Percentiles rank a stretch among this genome's conserved stretches.
These are phyloP conservation scores for Dendrobium catenatum DNA, from an alignment of 106 monocot genomes.

Conservation along the genomic window DNA sequence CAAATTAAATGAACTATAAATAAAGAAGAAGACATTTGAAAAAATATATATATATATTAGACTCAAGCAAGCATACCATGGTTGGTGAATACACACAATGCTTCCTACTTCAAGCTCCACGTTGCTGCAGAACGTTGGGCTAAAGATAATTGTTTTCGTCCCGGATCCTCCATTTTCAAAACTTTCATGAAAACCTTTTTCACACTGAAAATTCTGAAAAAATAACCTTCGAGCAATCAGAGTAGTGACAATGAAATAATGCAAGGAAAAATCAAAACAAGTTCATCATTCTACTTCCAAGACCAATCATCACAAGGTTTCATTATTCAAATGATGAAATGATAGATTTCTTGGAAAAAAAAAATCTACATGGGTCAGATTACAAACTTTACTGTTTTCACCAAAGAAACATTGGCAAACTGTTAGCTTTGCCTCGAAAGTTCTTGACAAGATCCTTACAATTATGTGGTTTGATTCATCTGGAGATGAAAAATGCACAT, in stretches of 20 bases:
- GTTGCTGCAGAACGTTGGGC: slow-evolving; percentile 36
- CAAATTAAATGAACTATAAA: not conserved
- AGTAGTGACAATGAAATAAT: not conserved
- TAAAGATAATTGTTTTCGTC: slow-evolving; percentile 43
- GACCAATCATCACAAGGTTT: not conserved
- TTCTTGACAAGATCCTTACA: slow-evolving; percentile 66
- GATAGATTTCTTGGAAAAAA: not conserved
- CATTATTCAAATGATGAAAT: slow-evolving; percentile 4
- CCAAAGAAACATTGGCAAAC: slow-evolving; percentile 64
- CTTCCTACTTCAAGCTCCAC: slow-evolving; percentile 56
- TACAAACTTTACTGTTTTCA: slow-evolving; percentile 32
- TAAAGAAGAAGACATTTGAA: not conserved
- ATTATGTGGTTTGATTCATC: slow-evolving; percentile 41
- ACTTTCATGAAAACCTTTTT: slow-evolving; percentile 1
- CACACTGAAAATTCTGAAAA: slow-evolving; percentile 12
- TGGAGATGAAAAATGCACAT: slow-evolving; percentile 22
- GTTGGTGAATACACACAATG: slow-evolving; percentile 37
- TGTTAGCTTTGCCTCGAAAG: slow-evolving; percentile 71
- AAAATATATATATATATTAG: not conserved
- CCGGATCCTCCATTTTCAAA: slow-evolving; percentile 6
- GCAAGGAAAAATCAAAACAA: not conserved
- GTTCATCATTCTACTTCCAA: not conserved
- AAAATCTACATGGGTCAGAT: not conserved
- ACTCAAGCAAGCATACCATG: slow-evolving; percentile 39
- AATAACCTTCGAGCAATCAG: not conserved